phyloP scores from a whole-genome alignment of 805 yeast species.

The Wickerhamomyces ciferrii region DNA sequence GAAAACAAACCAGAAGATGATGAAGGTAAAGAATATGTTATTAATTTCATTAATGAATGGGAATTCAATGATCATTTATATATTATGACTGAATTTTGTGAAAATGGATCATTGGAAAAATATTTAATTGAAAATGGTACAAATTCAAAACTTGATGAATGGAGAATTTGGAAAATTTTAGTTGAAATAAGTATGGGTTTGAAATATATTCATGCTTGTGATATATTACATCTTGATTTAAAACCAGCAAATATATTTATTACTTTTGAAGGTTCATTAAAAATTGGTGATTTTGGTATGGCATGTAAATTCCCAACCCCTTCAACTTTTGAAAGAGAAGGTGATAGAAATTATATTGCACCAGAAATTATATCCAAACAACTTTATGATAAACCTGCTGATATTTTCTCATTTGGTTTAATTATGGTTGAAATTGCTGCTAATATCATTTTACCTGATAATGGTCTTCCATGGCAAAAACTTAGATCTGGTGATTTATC shows the following conservation, averaged over 20 bases:
- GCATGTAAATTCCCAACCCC: conserved; percentile 78
- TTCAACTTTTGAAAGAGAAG: conserved; percentile 78
- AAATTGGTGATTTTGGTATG: conserved; percentile 96
- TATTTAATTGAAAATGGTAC: conserved; percentile 77
- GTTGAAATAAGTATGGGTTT: conserved; percentile 80
- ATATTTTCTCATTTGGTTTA: conserved; percentile 89
- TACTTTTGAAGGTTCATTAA: conserved; percentile 90
- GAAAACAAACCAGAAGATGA: conserved; percentile 34
- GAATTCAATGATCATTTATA: conserved; percentile 70
- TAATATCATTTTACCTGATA: conserved; percentile 89
- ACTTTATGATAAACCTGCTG: conserved; percentile 87
- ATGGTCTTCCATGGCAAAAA: conserved; percentile 96
- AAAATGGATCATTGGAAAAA: conserved; percentile 83
- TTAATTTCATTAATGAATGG: conserved; percentile 83
- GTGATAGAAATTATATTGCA: conserved; percentile 96
- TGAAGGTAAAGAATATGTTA: conserved; percentile 73
- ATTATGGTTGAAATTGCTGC: conserved; percentile 95
- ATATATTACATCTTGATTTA: conserved; percentile 80
- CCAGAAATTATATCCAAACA: conserved; percentile 88
- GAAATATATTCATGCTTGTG: conserved; percentile 71
- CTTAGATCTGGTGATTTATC: conserved; percentile 90
- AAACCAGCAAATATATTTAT: conserved; percentile 95
- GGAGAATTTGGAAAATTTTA: conserved; percentile 96
- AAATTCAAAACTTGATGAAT: conserved; percentile 80
- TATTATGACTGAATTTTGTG: conserved; percentile 93